A percentile compares a stretch with the other conserved stretches of the same genome.
Evolutionary conservation across 108 stramenopile genomes (phyloP).

Genomic region (Cyclotella choctawhatcheeana): DNA sequence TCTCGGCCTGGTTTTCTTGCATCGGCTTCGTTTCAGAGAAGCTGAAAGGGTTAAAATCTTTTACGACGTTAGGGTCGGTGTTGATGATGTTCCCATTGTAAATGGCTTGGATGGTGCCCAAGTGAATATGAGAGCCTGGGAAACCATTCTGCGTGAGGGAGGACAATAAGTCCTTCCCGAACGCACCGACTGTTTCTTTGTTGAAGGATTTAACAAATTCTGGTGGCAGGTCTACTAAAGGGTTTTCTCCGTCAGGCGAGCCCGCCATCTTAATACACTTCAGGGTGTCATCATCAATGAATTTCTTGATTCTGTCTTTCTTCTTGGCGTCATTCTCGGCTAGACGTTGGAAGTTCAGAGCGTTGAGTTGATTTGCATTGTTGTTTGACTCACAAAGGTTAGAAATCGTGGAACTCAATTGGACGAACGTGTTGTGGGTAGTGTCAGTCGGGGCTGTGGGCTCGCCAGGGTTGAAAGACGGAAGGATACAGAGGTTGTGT

Average conservation of each 20-base stretch:
- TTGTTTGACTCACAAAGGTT: background rate
- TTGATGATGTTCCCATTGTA: background rate
- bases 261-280: background rate
- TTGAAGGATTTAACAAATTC: background rate
- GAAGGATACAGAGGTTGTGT: background rate
- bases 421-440: background rate
- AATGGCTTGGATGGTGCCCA: background rate
- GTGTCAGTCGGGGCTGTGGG: background rate
- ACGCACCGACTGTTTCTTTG: background rate
- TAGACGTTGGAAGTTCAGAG: background rate
- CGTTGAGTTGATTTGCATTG: background rate
- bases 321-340: conserved; percentile 3
- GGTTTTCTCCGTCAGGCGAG: background rate
- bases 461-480: background rate
- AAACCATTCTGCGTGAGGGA: background rate
- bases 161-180: background rate
- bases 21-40: conserved; percentile 7
- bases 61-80: background rate
- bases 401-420: background rate
- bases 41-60: background rate
- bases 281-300: background rate
- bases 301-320: conserved; percentile 6
- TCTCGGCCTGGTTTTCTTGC: background rate
- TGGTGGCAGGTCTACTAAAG: background rate
- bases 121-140: background rate